These are phyloP conservation scores for Ocimum tenuiflorum DNA, from an alignment of 257 asterid species.

Conservation along the genomic window DNA sequence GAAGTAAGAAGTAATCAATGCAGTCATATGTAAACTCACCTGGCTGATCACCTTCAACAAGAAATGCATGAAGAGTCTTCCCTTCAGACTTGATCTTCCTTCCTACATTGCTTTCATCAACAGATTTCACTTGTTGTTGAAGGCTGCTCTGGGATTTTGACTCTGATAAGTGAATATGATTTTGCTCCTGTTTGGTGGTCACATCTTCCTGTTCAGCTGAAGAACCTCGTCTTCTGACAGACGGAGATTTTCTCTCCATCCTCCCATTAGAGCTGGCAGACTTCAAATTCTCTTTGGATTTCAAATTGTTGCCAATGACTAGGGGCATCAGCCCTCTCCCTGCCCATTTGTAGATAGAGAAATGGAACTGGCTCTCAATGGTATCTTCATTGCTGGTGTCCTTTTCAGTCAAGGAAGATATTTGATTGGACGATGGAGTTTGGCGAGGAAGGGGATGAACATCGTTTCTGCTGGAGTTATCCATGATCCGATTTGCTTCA, in stretches of 20 bases:
- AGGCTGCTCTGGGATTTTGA: slow-evolving; percentile 14
- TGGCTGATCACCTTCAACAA: slow-evolving; percentile 26
- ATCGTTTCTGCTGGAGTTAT: slow-evolving; percentile 25
- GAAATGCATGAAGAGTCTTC: slow-evolving; percentile 28
- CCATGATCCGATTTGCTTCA: slow-evolving; percentile 26
- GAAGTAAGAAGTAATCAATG: not conserved
- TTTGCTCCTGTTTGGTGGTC: not conserved
- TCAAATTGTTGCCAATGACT: slow-evolving; percentile 23
- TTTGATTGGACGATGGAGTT: slow-evolving; percentile 42
- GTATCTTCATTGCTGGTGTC: slow-evolving; percentile 16
- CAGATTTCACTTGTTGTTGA: slow-evolving; percentile 21
- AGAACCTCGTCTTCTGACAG: not conserved
- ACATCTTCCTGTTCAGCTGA: slow-evolving; percentile 7
- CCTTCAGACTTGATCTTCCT: slow-evolving; percentile 18
- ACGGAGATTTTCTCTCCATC: slow-evolving; percentile 20
- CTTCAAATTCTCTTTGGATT: slow-evolving; percentile 22
- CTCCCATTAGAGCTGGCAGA: slow-evolving; percentile 35
- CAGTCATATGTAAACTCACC: slow-evolving; percentile 31
- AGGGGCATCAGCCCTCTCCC: slow-evolving; percentile 50
- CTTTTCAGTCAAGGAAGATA: slow-evolving; percentile 8
- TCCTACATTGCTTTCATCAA: slow-evolving; percentile 12
- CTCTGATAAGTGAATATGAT: slow-evolving; percentile 15
- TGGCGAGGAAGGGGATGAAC: slow-evolving; percentile 22
- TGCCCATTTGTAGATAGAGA: slow-evolving; percentile 91
- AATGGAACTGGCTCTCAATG: slow-evolving; percentile 51